A percentile compares a stretch with the other conserved stretches of the same genome.
Conservation (phyloP, 2,329 filamentous ascomycete genomes). For the Domatiomyces catenatus region DNA sequence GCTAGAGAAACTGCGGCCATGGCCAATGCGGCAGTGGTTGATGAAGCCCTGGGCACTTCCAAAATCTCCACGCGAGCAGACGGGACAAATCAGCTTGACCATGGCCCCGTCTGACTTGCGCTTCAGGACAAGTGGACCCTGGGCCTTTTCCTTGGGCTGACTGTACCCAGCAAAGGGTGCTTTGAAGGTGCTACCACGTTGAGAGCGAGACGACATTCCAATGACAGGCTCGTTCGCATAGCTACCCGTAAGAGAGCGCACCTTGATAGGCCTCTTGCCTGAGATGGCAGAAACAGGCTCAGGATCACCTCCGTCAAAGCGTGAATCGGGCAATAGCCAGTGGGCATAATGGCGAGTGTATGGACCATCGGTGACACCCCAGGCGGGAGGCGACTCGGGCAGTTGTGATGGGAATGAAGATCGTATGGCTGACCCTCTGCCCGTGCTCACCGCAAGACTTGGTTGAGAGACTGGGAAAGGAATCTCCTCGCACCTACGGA, state of each 20-base stretch:
- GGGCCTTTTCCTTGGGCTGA: conserved; percentile 59
- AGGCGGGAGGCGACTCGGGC: conserved; percentile 68
- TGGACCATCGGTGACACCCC: conserved; percentile 79
- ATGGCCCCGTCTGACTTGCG: conserved; percentile 65
- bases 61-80: conserved; percentile 82
- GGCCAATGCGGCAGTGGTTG: conserved; percentile 94
- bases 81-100: conserved; percentile 79
- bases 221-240: conserved; percentile 1
- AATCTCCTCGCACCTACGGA: conserved; percentile 81
- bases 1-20: conserved; percentile 84
- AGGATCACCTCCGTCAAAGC: conserved; percentile 56
- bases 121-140: conserved; percentile 66
- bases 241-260: conserved; percentile 37
- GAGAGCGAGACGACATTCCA: conserved; percentile 47
- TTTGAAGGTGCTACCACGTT: conserved; percentile 47
- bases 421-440: conserved; percentile 49
- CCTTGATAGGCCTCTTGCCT: conserved; percentile 42
- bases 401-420: conserved; percentile 8
- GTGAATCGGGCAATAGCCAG: conserved; percentile 81
- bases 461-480: conserved; percentile 61
- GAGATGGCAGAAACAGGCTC: conserved; percentile 8
- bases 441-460: conserved; percentile 55
- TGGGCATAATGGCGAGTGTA: conserved; percentile 89
- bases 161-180: conserved; percentile 56
- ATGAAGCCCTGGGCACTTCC: conserved; percentile 98